Evolutionary conservation across 768 basidiomycete genomes (phyloP), one percentile per base, ranked within the genome.

Genomic region (Xerocomus potaroensis): DNA sequence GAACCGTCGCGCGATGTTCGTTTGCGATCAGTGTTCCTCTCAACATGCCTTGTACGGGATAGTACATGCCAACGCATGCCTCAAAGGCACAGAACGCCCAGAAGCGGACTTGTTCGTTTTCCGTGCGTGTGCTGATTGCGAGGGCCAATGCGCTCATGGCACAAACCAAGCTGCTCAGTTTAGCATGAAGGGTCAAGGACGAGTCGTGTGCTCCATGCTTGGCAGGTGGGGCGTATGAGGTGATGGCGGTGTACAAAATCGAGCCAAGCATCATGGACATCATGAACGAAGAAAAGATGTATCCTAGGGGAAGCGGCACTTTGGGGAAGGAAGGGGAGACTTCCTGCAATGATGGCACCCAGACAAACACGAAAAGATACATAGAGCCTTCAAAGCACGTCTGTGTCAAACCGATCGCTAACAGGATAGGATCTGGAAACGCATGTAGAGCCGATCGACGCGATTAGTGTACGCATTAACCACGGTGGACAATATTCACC

Each of bases 371-470:
- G 65, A 88, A 89, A 50, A 88, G 76, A 65, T 89, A 88, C 86
- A 88, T 87, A 5, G 83, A 85, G 3, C 87, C 87, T 60, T 89
- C 86, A 59, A 89, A 89, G 64, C 83, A 85, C 1, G 87, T 89
- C 64, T 89, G 86, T 0, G 81, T 81, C 43, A 88, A 65, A 26
- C 85, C 84, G 18, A 89, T 74, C 21, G 76, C 75, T 50, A 87
- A 65, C 9, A 89, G 71, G 38, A 77, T 57, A 1, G 77, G 74
- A 58, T 87, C 85, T 85, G 57, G 9, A 49, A 38, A 22, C 1
- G 24, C 18, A 12, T 10, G 9, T 38, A 23, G 27, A 15, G n/a
- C 33, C 21, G 26, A 39, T 22, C 52, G 27, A 11, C 2, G 9
- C 14, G 15, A 22, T 54, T 44, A 50, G 45, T 21, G 12, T 19